phyloP scores from a whole-genome alignment of 2,329 filamentous ascomycete genomes.

The Leptoxyphium fumago region DNA sequence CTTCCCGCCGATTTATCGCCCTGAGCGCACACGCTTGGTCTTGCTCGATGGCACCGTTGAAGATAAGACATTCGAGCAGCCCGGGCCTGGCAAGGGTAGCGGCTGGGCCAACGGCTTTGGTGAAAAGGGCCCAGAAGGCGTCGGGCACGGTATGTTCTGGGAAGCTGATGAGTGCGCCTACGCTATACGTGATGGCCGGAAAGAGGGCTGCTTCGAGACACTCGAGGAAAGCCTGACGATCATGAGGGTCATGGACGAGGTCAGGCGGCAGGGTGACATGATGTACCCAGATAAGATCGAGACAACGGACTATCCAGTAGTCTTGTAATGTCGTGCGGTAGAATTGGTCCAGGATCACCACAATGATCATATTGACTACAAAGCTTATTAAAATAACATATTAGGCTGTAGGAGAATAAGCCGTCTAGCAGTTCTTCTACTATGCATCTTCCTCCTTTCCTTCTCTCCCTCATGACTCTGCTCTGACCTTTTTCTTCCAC shows the following conservation, averaged over 20 bases:
- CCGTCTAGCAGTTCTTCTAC: not conserved
- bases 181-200: slow-evolving; percentile 60
- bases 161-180: slow-evolving; percentile 68
- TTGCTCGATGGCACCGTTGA: slow-evolving; percentile 31
- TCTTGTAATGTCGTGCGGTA: slow-evolving; percentile 11
- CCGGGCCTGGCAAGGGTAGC: slow-evolving; percentile 31
- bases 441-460: slow-evolving; percentile 2
- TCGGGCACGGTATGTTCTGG: slow-evolving; percentile 78
- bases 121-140: slow-evolving; percentile 33
- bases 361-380: too few relatives aligned
- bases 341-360: too few relatives aligned
- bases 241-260: slow-evolving; percentile 69
- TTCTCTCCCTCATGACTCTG: too few relatives aligned
- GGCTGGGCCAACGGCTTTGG: slow-evolving; percentile 35
- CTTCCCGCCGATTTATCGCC: slow-evolving; percentile 54
- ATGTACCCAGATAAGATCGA: slow-evolving; percentile 53
- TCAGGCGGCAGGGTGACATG: slow-evolving; percentile 46
- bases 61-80: slow-evolving; percentile 30
- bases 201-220: slow-evolving; percentile 57
- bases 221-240: slow-evolving; percentile 67
- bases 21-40: slow-evolving; percentile 29
- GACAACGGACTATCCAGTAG: slow-evolving; percentile 39
- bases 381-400: slow-evolving; percentile 16
- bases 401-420: not conserved
- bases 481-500: too few relatives aligned